Evolutionary conservation across 1,284 basidiomycete species (phyloP), one percentile per base, ranked within the genome.

Genomic region (Mycena citricolor): DNA sequence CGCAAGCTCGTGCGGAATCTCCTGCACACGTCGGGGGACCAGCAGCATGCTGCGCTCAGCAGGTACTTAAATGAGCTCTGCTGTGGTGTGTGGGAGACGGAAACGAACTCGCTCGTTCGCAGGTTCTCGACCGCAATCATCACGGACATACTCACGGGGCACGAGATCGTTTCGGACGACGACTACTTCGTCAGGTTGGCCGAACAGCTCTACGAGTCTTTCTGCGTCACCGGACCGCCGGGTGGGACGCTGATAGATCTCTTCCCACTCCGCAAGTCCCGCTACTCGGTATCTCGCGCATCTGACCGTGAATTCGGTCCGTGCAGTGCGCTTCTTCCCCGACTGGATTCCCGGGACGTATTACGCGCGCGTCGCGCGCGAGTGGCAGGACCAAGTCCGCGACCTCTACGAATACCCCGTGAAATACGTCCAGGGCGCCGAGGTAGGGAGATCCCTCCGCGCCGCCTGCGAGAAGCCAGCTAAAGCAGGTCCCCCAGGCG

Each of bases 81-180:
- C 38, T 13, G 4, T 4, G 12, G 11, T 42, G 12, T 11, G 4
- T 12, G 22, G n/a, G 11, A 3, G 21, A 17, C 31, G 10, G 21
- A 10, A 3, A 11, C 31, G 10, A 11, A 16, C 17, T 14, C 36
- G 13, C 16, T 24, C 14, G 17, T 20, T 30, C 38, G 14, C 28
- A 42, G 40, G 39, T 43, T 42, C 20, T 48, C 40, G 6, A 43
- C 40, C 2, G 36, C 31, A 10, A 36, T 43, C 14, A 39, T 34
- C 8, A 28, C 41, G 1, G 26, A 42, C 10, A 34, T 39, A 11
- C 31, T 48, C 2, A 37, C 30, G 5, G 40, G 46, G 8, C 40
- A 48, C 10, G 17, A 28, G 22, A 42, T 42, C 23, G 23, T 13
- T 10, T 14, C 36, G 3, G 37, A 43, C 10, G 46, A 48, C 13